Evolutionary conservation across 1,284 basidiomycete genomes (phyloP), one percentile per base, ranked within the genome.

Genomic region (Quambalaria eucalypti): DNA sequence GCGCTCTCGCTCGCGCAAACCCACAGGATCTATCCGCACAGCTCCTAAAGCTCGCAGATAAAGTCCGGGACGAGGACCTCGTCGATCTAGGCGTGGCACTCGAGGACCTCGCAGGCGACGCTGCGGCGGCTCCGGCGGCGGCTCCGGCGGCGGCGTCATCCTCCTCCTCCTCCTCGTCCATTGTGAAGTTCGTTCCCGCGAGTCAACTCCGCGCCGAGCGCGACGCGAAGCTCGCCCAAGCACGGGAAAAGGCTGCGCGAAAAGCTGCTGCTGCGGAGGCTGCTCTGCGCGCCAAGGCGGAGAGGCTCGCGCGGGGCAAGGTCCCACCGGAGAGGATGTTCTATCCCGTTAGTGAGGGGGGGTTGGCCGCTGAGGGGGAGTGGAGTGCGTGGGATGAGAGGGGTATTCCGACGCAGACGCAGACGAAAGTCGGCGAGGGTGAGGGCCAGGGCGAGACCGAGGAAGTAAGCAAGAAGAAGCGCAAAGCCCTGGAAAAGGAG

Each of bases 61-160:
- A 84, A 57, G 82, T 99, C 59, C 83, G 95, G 26, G 95, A 98
- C 76, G 80, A 83, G 38, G 92, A 96, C 71, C 80, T 97, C 38
- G 86, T 93, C 46, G 87, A 91, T 25, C 80, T 98, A 52, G 95
- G 95, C 14, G 88, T 99, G 4, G 90, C 91, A 9, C 80, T 99
- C 40, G 95, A 98, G 72, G 95, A 99, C 77, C 89, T 91, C 79
- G 71, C 70, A 33, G 90, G 42, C 42, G 42, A 14, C n/a, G 25
- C 12, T 25, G 42, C n/a, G n/a, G n/a, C n/a, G n/a, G n/a, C n/a
- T n/a, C n/a, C n/a, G n/a, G n/a, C n/a, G n/a, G n/a, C n/a, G n/a
- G n/a, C n/a, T n/a, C n/a, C n/a, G n/a, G n/a, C n/a, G n/a, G n/a
- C n/a, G n/a, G n/a, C n/a, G n/a, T n/a, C n/a, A n/a, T n/a, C n/a